Base-by-base conservation (phyloP, 345 rosid genomes). In the Citrus hindsii region DNA sequence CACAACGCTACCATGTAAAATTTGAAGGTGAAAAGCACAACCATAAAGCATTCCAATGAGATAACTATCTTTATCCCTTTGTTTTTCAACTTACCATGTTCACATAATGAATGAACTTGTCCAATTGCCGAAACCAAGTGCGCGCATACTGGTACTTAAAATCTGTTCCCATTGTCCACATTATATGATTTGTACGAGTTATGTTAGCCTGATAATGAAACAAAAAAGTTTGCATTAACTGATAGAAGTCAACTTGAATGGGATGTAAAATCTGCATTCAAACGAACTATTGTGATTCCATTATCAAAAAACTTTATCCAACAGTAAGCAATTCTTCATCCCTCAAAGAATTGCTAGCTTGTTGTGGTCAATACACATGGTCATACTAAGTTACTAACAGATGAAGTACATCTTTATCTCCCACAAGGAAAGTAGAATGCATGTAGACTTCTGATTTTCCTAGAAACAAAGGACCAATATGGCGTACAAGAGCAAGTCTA, bases 81-180 rank as follows among this genome's bases (percentile, higher is more conserved):
- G 58, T 37, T 25, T 62, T 51, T 78, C 78, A 24, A 75, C 89
- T 81, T 86, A 94, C 99, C 79, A 90, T 86, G 87, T 94, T 96
- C 82, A 94, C 99, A 85, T 96, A 96, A 81, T 96, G 99, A 82
- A 96, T 87, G 79, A 96, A 85, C 84, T 93, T 96, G 88, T 96
- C 99, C 98, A 96, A 88, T 75, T 96, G 87, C 72, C 97, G 88
- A 84, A 80, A 96, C 99, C 99, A 96, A 42, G 98, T 80, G 79
- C 86, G 85, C 24, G 99, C 98, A 82, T 94, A 96, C 82, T 96
- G 98, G 87, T 94, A 96, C 82, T 86, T 89, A 84, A 96, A 96
- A 87, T 96, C 99, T 73, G 99, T 93, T 85, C 99, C 99, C 99
- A 96, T 92, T 65, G 97, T 92, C 85, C 90, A 96, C 99, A 96